These are phyloP conservation scores for Wilhelminamyces savonicus DNA, from an alignment of 805 yeast genomes.

Conservation along the genomic window DNA sequence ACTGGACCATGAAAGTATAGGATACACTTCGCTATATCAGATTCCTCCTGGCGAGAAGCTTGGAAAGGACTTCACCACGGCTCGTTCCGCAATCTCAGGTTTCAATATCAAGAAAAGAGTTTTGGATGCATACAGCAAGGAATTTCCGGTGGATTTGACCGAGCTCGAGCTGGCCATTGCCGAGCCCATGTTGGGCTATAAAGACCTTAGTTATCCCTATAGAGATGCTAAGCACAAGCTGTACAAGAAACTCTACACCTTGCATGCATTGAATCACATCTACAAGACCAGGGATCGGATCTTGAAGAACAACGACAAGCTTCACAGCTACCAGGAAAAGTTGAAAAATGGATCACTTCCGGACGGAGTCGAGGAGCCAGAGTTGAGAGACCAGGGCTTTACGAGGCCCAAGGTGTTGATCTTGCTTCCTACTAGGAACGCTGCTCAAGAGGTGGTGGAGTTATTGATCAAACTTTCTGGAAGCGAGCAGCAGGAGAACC, in stretches of 20 bases:
- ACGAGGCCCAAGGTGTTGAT: slow-evolving; percentile 87
- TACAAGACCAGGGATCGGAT: slow-evolving; percentile 83
- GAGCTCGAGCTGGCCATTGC: slow-evolving; percentile 46
- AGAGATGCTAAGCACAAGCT: slow-evolving; percentile 42
- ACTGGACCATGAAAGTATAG: slow-evolving; percentile 9
- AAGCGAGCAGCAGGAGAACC: slow-evolving; percentile 73
- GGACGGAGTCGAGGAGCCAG: slow-evolving; percentile 38
- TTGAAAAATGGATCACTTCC: slow-evolving; percentile 33
- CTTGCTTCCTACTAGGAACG: slow-evolving; percentile 75
- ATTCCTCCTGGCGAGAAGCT: slow-evolving; percentile 22
- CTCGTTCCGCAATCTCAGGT: slow-evolving; percentile 12
- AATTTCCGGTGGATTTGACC: slow-evolving; percentile 8
- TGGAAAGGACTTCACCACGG: slow-evolving; percentile 4
- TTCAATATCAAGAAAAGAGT: slow-evolving; percentile 22
- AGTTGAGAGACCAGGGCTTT: slow-evolving; percentile 88
- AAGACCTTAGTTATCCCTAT: slow-evolving; percentile 62
- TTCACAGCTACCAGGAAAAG: slow-evolving; percentile 37
- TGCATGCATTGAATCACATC: slow-evolving; percentile 79
- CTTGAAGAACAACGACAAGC: slow-evolving; percentile 63
- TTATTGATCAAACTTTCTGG: slow-evolving; percentile 58
- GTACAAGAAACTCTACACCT: slow-evolving; percentile 55
- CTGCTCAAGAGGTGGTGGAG: slow-evolving; percentile 64
- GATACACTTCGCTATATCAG: slow-evolving; percentile 29
- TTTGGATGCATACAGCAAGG: slow-evolving; percentile 11
- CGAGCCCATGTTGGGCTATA: slow-evolving; percentile 65